Evolutionary conservation across 805 yeast genomes (phyloP).

Genomic region (Cyberlindnera sargentensis): DNA sequence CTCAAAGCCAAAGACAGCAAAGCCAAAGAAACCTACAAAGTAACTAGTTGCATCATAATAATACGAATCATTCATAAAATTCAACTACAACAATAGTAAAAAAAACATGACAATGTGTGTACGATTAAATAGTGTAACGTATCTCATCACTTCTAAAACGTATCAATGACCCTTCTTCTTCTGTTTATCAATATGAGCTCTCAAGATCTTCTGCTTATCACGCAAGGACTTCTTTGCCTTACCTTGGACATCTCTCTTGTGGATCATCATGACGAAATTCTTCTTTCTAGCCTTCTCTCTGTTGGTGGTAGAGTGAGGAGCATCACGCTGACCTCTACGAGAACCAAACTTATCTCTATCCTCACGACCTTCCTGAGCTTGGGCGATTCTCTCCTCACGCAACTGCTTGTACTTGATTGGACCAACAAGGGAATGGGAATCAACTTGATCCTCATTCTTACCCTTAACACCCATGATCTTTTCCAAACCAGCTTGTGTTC

Average conservation of each 20-base stretch:
- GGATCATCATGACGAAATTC: conserved; percentile 98
- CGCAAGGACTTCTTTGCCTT: conserved; percentile 84
- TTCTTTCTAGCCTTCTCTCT: conserved; percentile 95
- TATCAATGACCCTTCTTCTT: conserved; percentile 71
- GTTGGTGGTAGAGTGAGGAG: conserved; percentile 85
- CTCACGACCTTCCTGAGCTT: conserved; percentile 84
- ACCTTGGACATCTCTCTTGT: conserved; percentile 89
- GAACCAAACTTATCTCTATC: conserved; percentile 90
- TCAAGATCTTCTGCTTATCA: conserved; percentile 80
- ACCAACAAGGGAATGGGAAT: conserved; percentile 71
- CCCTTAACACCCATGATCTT: conserved; percentile 66
- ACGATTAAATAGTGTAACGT: neutral
- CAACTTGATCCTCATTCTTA: conserved; percentile 78
- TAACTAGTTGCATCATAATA: too few relatives aligned
- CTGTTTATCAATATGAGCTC: conserved; percentile 84
- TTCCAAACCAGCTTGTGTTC: conserved; percentile 78
- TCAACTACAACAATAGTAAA: neutral
- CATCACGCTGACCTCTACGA: conserved; percentile 70
- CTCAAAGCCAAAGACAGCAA: neutral
- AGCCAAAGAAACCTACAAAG: too few relatives aligned
- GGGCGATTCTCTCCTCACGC: conserved; percentile 86
- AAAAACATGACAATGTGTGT: neutral
- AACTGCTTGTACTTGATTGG: conserved; percentile 68
- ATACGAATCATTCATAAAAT: neutral
- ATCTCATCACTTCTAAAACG: neutral